A percentile compares a stretch with the other conserved stretches of the same genome.
phyloP scores from a whole-genome alignment of 2,329 filamentous ascomycete species.

The Penicillium glabrum region DNA sequence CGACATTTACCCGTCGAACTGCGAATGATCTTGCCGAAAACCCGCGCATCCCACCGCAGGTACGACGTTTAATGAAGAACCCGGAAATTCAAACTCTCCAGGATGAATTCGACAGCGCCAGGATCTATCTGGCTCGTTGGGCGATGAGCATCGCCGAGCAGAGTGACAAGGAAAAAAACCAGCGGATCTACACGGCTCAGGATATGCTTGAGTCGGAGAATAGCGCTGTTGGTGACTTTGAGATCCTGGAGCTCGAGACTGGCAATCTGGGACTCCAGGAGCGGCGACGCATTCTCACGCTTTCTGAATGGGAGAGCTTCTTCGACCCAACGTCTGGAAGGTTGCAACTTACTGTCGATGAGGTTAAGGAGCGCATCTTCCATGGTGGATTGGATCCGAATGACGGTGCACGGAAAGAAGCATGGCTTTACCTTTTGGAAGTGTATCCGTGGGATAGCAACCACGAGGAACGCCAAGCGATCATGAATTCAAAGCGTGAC shows the following conservation, averaged over 20 bases:
- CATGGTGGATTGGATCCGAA: constrained; percentile 87
- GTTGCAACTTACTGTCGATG: constrained; percentile 77
- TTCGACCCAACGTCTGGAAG: constrained; percentile 76
- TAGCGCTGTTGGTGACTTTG: constrained; percentile 92
- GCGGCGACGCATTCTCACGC: constrained; percentile 70
- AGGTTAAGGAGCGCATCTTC: constrained; percentile 96
- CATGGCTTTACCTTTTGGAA: constrained; percentile 90
- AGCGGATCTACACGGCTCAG: constrained; percentile 87
- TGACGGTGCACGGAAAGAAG: constrained; percentile 91
- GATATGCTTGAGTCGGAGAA: constrained; percentile 94
- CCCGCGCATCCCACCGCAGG: constrained; percentile 83
- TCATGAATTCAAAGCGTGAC: constrained; percentile 82
- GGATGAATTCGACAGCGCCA: constrained; percentile 95
- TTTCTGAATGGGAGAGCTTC: constrained; percentile 87
- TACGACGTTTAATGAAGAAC: constrained; percentile 79
- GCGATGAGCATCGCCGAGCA: constrained; percentile 99
- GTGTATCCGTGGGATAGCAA: constrained; percentile 94
- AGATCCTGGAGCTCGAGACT: constrained; percentile 79
- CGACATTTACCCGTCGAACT: constrained; percentile 88
- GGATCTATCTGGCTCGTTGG: constrained; percentile 92
- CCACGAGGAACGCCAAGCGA: constrained; percentile 75
- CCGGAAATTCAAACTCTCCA: constrained; percentile 93
- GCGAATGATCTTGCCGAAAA: constrained; percentile 92
- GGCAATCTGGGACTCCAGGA: constrained; percentile 73
- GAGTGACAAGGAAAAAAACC: constrained; percentile 80